Base-by-base conservation (phyloP, 148 eudicot genomes). In the Salicornia ramosissima region DNA sequence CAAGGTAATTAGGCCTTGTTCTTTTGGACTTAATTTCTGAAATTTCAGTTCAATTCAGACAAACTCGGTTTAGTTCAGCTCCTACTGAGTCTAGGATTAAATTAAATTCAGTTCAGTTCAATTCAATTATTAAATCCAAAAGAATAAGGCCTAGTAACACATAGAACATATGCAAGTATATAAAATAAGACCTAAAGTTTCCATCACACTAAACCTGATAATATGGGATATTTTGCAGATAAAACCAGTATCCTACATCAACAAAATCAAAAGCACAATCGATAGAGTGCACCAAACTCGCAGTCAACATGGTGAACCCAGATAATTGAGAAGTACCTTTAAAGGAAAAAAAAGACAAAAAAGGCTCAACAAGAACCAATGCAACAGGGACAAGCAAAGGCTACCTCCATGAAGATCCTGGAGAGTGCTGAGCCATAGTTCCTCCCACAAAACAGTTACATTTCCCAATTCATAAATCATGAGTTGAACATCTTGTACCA, bases 371-470 rank as follows among this genome's bases (percentile, higher is more conserved):
- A 43, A 19, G 36, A 28, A 58, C 7, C 3, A 70, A 62, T 61
- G 76, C 43, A 71, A 33, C 65, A 73, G 67, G 16, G 58, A 63
- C 30, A 51, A 50, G 75, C 51, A 47, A 71, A 71, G 71, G 67
- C 49, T 84, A 94, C 99, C 99, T 89, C 90, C 83, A 81, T 91
- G 99, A 79, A 94, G 96, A 82, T 94, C 97, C 81, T 90, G 99
- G 45, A 94, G 87, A 53, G 99, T 94, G 80, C 99, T 91, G 58
- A 94, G 96, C 97, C 97, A 94, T 68, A 88, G 81, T 74, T 94
- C 99, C 78, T 94, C 99, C 99, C 99, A 91, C 40, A 94, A 96
- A 81, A 94, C 96, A 58, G 99, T 94, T 64, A 94, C 91, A 79
- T 90, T 94, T 79, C 86, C 97, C 69, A 94, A 82, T 80, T 90